A percentile compares a stretch with the other conserved stretches of the same genome.
Evolutionary conservation across 768 basidiomycete species (phyloP).

Genomic region (Boletus pseudopeckii): DNA sequence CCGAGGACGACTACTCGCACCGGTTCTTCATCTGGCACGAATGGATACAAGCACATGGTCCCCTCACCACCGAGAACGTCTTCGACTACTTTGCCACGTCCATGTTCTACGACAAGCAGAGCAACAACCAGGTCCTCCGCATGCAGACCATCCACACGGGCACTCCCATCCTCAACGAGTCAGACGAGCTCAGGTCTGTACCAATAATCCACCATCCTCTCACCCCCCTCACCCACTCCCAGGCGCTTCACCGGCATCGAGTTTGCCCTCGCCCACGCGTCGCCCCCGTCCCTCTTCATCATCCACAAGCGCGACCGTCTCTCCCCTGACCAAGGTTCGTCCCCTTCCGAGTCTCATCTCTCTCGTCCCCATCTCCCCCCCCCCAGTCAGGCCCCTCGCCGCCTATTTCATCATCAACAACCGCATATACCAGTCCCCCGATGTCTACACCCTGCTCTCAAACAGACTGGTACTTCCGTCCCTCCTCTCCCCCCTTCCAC

Average conservation of each 20-base stretch:
- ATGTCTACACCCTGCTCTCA: constrained; percentile 78
- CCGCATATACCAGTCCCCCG: constrained; percentile 85
- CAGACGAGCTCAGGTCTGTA: constrained; percentile 70
- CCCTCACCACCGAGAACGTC: constrained; percentile 71
- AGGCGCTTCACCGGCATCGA: constrained; percentile 88
- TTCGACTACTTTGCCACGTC: constrained; percentile 89
- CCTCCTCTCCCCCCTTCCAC: neutral
- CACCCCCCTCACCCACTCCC: constrained; percentile 2
- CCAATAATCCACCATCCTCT: neutral
- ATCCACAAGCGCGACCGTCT: constrained; percentile 86
- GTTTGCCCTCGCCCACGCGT: constrained; percentile 78
- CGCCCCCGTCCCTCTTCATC: constrained; percentile 79
- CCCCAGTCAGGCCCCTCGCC: constrained; percentile 67
- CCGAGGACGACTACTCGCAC: constrained; percentile 76
- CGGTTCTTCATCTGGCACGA: constrained; percentile 90
- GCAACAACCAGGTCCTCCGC: constrained; percentile 86
- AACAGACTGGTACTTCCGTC: constrained; percentile 64
- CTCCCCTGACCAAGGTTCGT: constrained; percentile 78
- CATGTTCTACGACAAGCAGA: constrained; percentile 94
- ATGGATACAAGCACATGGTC: constrained; percentile 84
- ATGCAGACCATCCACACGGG: constrained; percentile 93
- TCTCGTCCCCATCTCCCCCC: neutral
- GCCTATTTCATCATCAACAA: constrained; percentile 88
- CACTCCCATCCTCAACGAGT: constrained; percentile 71
- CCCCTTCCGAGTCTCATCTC: neutral